phyloP scores from a whole-genome alignment of 176 grass and related monocot species.

The Paspalum vaginatum region DNA sequence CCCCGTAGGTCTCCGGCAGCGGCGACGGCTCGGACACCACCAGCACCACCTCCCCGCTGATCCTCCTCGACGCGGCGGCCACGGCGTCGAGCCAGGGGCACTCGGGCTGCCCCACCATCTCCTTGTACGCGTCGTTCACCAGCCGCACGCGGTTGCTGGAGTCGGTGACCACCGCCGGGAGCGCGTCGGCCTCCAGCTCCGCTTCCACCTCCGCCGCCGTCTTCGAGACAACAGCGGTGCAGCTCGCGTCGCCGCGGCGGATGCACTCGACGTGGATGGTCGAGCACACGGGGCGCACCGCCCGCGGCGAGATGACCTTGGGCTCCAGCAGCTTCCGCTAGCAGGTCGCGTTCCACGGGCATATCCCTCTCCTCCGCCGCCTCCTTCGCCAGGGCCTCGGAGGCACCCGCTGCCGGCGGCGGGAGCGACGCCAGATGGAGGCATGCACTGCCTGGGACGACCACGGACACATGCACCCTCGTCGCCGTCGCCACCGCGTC shows the following conservation, averaged over 20 bases:
- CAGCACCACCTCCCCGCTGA: slow-evolving; percentile 83
- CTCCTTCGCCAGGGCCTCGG: not conserved
- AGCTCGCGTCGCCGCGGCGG: not conserved
- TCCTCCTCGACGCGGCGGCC: slow-evolving; percentile 58
- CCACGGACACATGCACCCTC: slow-evolving; percentile 34
- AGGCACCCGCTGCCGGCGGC: not conserved
- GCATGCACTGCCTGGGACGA: slow-evolving; percentile 17
- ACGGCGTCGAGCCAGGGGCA: slow-evolving; percentile 83
- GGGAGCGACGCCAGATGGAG: not conserved
- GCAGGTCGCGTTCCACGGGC: slow-evolving; percentile 79
- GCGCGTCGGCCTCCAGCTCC: slow-evolving; percentile 68
- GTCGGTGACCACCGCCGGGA: slow-evolving; percentile 78
- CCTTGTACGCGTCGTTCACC: slow-evolving; percentile 85
- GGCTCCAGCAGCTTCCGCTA: slow-evolving; percentile 86
- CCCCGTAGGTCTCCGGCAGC: slow-evolving; percentile 32
- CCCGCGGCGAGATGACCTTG: slow-evolving; percentile 69
- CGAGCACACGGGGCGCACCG: slow-evolving; percentile 74
- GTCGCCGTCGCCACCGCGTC: slow-evolving; percentile 37
- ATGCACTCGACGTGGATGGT: slow-evolving; percentile 57
- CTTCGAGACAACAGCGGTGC: slow-evolving; percentile 20
- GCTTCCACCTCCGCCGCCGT: slow-evolving; percentile 63
- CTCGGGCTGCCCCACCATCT: slow-evolving; percentile 86
- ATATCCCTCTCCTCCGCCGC: slow-evolving; percentile 4
- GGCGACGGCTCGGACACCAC: slow-evolving; percentile 29
- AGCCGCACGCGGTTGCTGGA: slow-evolving; percentile 77